Evolutionary conservation across 768 basidiomycete species (phyloP).

Genomic region (Podaxis mareebaensis): DNA sequence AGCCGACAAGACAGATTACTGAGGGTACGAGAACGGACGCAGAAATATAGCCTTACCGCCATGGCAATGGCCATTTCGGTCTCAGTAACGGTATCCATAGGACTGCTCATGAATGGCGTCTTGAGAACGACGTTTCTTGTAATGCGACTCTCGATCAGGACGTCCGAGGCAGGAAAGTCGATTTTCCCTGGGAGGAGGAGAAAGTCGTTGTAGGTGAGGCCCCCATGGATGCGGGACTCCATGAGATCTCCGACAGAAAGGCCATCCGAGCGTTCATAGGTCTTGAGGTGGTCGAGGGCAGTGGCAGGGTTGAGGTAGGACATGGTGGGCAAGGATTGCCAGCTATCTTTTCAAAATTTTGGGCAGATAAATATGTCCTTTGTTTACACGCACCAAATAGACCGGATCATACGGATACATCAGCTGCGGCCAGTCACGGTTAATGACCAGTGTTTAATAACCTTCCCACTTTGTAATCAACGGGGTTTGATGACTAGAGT

Average conservation of each 20-base stretch:
- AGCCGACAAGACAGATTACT: constrained; percentile 22
- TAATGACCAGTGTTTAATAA: too few relatives aligned
- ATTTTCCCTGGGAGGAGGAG: constrained; percentile 94
- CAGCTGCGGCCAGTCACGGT: too few relatives aligned
- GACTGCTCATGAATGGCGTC: constrained; percentile 95
- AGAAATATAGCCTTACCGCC: constrained; percentile 60
- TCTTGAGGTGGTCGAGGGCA: constrained; percentile 75
- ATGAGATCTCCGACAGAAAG: constrained; percentile 84
- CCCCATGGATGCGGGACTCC: constrained; percentile 82
- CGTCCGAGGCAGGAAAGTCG: constrained; percentile 83
- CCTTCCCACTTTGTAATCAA: too few relatives aligned
- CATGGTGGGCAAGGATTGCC: constrained; percentile 30
- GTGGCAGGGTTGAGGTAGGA: constrained; percentile 63
- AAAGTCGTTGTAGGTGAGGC: constrained; percentile 98
- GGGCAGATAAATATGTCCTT: constrained; percentile 21
- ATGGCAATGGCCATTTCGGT: constrained; percentile 90
- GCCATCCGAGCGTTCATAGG: constrained; percentile 77
- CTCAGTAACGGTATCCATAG: constrained; percentile 99
- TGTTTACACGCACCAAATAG: constrained; percentile 19
- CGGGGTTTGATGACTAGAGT: too few relatives aligned
- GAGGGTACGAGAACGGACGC: constrained; percentile 11
- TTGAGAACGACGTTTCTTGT: constrained; percentile 91
- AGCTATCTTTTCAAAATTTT: constrained; percentile 23
- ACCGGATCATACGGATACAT: background rate
- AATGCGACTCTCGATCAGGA: constrained; percentile 80